Evolutionary conservation across 2,329 filamentous ascomycete species (phyloP).

Genomic region (Xylaria digitata): DNA sequence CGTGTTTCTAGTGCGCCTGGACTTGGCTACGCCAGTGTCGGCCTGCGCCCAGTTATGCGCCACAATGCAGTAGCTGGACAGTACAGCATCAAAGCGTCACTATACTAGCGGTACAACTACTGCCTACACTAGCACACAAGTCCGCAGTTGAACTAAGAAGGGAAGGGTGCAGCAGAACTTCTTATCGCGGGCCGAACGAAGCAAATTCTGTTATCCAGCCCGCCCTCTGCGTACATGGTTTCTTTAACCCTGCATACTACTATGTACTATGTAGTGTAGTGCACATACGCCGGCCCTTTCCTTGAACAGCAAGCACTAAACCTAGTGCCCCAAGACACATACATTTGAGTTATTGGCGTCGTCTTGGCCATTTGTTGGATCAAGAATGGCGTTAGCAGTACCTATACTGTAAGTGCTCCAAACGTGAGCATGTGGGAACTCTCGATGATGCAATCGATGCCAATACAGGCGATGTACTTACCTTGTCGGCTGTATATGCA

Average conservation of each 20-base stretch:
- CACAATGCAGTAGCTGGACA: slow-evolving; percentile 27
- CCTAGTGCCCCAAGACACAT: background rate
- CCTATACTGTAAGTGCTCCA: background rate
- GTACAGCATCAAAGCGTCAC: no score
- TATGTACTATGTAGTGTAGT: no score
- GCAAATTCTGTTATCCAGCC: background rate
- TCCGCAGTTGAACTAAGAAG: no score
- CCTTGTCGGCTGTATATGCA: background rate
- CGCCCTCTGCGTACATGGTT: no score
- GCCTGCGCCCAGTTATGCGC: slow-evolving; percentile 25
- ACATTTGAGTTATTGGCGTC: slow-evolving; percentile 1
- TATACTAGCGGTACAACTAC: no score
- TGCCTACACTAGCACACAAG: no score
- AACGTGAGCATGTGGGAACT: background rate
- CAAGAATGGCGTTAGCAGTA: background rate
- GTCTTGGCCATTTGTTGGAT: background rate
- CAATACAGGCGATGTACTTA: background rate
- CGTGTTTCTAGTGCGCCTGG: background rate
- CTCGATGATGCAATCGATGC: slow-evolving; percentile 14
- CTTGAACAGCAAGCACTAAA: background rate
- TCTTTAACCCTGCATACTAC: no score
- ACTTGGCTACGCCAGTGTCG: slow-evolving; percentile 17
- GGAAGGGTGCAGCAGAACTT: slow-evolving; percentile 13
- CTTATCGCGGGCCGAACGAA: slow-evolving; percentile 7
- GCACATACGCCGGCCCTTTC: background rate